Evolutionary conservation across 2,329 filamentous ascomycete genomes (phyloP).

Genomic region (Botrytis deweyae): DNA sequence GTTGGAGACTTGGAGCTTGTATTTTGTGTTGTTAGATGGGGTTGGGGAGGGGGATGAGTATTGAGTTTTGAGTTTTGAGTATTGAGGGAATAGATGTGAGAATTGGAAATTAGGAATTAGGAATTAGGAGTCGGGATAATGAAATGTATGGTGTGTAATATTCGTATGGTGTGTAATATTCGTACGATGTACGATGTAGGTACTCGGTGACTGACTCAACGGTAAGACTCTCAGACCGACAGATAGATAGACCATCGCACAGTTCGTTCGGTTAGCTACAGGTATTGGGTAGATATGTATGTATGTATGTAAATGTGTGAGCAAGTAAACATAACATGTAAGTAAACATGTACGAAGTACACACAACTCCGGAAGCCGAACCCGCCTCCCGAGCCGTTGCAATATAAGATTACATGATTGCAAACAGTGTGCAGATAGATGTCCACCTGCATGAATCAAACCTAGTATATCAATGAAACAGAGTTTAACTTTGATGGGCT

Average conservation of each 20-base stretch:
- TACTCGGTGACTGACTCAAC: background rate
- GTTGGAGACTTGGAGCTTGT: background rate
- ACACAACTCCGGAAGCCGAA: background rate
- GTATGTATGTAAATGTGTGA: background rate
- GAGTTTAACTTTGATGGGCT: background rate
- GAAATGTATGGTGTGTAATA: background rate
- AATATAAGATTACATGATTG: background rate
- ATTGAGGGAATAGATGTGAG: too few relatives aligned
- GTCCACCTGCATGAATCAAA: background rate
- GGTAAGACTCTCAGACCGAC: background rate
- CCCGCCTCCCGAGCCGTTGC: background rate
- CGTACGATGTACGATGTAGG: background rate
- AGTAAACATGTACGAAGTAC: too few relatives aligned
- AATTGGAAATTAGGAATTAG: too few relatives aligned
- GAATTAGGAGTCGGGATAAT: background rate
- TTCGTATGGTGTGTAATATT: background rate
- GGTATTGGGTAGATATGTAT: background rate
- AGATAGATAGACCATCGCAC: background rate
- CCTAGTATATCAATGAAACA: background rate
- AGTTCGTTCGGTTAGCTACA: background rate
- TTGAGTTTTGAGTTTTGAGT: too few relatives aligned
- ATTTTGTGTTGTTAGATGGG: too few relatives aligned
- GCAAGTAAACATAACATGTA: too few relatives aligned
- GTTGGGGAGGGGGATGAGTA: too few relatives aligned
- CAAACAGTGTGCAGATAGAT: background rate